A percentile compares a stretch with the other conserved stretches of the same genome.
phyloP scores from a whole-genome alignment of 306 rosid species.

The Ammopiptanthus mongolicus region DNA sequence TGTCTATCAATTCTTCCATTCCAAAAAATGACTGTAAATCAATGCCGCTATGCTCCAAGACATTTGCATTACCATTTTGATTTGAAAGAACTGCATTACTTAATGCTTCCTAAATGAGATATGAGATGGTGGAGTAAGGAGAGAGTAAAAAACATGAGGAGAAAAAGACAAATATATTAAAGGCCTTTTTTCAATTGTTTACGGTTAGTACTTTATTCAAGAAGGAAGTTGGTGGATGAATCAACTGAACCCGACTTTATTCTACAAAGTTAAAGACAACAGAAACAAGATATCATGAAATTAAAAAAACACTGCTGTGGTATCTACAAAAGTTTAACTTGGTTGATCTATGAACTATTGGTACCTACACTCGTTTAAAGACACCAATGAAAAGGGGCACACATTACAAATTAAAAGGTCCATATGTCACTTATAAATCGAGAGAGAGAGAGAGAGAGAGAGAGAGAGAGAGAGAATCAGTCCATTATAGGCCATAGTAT shows the following conservation, averaged over 20 bases:
- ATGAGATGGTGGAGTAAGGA: background rate
- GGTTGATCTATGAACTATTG: slow-evolving; percentile 9
- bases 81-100: slow-evolving; percentile 35
- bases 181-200: slow-evolving; percentile 22
- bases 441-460: background rate
- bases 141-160: slow-evolving; percentile 7
- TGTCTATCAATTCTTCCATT: slow-evolving; percentile 81
- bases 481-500: background rate
- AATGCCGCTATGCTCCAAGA: slow-evolving; percentile 26
- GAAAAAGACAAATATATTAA: background rate
- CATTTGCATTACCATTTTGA: slow-evolving; percentile 44
- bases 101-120: slow-evolving; percentile 40
- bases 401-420: background rate
- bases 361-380: background rate
- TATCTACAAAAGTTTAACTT: background rate
- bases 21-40: slow-evolving; percentile 55
- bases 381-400: slow-evolving; percentile 7
- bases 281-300: background rate
- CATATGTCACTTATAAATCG: background rate
- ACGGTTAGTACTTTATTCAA: slow-evolving; percentile 22
- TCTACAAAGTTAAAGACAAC: slow-evolving; percentile 22
- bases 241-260: slow-evolving; percentile 38
- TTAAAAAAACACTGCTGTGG: background rate
- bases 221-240: slow-evolving; percentile 31
- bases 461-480: background rate